These are phyloP conservation scores for Podospora sp. DNA, from an alignment of 495 filamentous ascomycete genomes.

Conservation along the genomic window DNA sequence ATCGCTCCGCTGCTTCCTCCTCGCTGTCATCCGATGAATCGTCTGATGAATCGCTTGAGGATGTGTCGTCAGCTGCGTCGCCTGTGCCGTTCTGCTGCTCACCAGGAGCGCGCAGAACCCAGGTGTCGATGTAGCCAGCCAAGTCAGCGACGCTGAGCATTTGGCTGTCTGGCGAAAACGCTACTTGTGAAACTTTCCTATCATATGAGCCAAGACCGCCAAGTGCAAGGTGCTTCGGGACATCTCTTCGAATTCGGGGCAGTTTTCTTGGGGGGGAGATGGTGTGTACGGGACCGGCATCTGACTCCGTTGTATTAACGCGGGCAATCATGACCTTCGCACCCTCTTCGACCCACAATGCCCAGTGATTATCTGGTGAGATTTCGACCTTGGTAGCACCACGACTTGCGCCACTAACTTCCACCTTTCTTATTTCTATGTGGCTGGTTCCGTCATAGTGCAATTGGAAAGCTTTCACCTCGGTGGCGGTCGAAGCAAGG, in stretches of 20 bases:
- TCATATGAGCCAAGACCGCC: constrained; percentile 79
- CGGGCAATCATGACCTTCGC: constrained; percentile 76
- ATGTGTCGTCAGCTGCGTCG: constrained; percentile 33
- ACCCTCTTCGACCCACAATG: constrained; percentile 78
- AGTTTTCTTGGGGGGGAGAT: constrained; percentile 55
- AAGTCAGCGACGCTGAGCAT: constrained; percentile 79
- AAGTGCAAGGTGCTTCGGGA: constrained; percentile 57
- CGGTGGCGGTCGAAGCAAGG: constrained; percentile 72
- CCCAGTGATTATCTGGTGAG: constrained; percentile 68
- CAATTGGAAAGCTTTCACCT: constrained; percentile 79
- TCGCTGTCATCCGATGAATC: constrained; percentile 31
- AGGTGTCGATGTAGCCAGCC: constrained; percentile 84
- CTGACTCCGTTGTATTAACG: constrained; percentile 50
- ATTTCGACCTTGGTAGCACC: constrained; percentile 80
- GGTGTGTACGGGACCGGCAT: constrained; percentile 41
- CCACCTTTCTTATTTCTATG: constrained; percentile 41
- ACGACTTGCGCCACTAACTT: constrained; percentile 28
- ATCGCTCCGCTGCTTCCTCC: constrained; percentile 48
- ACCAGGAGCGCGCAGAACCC: constrained; percentile 62
- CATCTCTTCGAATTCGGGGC: constrained; percentile 59
- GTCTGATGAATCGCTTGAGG: constrained; percentile 33
- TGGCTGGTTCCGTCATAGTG: constrained; percentile 38
- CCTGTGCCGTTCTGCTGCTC: constrained; percentile 38
- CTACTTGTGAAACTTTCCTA: constrained; percentile 68
- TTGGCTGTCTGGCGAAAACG: constrained; percentile 80